These are phyloP conservation scores for Nyssa sinensis DNA, from an alignment of 148 eudicot genomes.

Conservation along the genomic window DNA sequence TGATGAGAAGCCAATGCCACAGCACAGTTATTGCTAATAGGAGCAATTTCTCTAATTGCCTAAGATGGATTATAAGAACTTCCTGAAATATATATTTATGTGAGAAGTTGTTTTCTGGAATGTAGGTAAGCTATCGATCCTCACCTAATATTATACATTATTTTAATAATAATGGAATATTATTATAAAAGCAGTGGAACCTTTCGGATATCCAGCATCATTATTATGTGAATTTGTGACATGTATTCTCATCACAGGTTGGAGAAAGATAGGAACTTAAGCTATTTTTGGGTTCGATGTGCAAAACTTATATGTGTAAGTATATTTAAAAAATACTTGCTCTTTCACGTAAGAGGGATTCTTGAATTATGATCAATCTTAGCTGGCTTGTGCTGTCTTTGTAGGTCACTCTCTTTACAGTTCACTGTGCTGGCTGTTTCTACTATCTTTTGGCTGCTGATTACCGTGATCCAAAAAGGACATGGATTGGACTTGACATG, in stretches of 20 bases:
- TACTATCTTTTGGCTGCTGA: constrained; percentile 53
- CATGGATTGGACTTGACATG: constrained; percentile 54
- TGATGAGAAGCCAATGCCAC: not conserved
- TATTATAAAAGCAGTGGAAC: not conserved
- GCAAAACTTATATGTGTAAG: constrained; percentile 71
- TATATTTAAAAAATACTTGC: constrained; percentile 7
- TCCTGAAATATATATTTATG: not conserved
- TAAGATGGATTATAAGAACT: not conserved
- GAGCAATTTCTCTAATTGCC: not conserved
- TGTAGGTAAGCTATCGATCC: not conserved
- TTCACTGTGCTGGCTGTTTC: constrained; percentile 75
- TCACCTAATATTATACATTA: not conserved
- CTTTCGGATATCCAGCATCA: not conserved
- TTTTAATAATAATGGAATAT: not conserved
- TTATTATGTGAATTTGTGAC: not conserved
- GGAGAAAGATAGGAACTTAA: constrained; percentile 69
- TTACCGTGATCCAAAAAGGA: constrained; percentile 39
- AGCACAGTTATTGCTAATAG: not conserved
- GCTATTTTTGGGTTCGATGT: constrained; percentile 65
- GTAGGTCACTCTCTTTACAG: constrained; percentile 78
- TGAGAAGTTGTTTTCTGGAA: not conserved
- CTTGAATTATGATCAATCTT: not conserved
- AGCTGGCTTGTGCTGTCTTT: constrained; percentile 5
- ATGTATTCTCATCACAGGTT: constrained; percentile 32
- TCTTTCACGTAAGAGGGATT: not conserved